Evolutionary conservation across 208 protist genomes (phyloP).

Genomic region (Angomonas deanei): DNA sequence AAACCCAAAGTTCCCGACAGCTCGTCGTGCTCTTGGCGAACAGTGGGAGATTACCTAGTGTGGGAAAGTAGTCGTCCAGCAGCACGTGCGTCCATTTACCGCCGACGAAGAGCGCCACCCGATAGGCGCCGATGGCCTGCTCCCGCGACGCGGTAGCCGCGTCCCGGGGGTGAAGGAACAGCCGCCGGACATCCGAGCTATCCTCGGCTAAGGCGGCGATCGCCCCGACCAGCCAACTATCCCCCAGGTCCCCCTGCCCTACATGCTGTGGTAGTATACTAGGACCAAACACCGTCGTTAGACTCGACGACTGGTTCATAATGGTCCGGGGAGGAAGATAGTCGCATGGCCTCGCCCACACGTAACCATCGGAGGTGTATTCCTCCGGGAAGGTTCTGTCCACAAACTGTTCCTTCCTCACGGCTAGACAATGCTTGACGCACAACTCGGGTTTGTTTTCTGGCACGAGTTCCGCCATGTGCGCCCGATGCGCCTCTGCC

Average conservation of each 20-base stretch:
- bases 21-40: slow-evolving; percentile 42
- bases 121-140: slow-evolving; percentile 43
- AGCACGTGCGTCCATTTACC: slow-evolving; percentile 67
- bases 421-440: not conserved
- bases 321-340: not conserved
- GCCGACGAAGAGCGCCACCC: slow-evolving; percentile 52
- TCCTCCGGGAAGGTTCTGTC: not conserved
- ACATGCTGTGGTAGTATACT: slow-evolving; percentile 25
- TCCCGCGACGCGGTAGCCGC: slow-evolving; percentile 17
- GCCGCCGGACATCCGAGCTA: slow-evolving; percentile 20
- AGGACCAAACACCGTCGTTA: slow-evolving; percentile 27
- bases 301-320: slow-evolving; percentile 17
- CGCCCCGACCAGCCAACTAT: slow-evolving; percentile 63
- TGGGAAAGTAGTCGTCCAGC: slow-evolving; percentile 73
- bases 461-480: not conserved
- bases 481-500: not conserved
- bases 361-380: not conserved
- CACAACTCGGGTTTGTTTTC: not conserved
- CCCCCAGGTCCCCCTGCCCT: slow-evolving; percentile 44
- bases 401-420: not conserved
- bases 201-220: slow-evolving; percentile 44
- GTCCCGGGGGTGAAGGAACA: slow-evolving; percentile 29
- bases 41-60: slow-evolving; percentile 17
- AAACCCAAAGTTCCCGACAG: slow-evolving; percentile 64
- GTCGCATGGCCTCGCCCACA: not conserved